phyloP scores from a whole-genome alignment of 2,329 filamentous ascomycete genomes.

The Curvularia hawaiiensis region DNA sequence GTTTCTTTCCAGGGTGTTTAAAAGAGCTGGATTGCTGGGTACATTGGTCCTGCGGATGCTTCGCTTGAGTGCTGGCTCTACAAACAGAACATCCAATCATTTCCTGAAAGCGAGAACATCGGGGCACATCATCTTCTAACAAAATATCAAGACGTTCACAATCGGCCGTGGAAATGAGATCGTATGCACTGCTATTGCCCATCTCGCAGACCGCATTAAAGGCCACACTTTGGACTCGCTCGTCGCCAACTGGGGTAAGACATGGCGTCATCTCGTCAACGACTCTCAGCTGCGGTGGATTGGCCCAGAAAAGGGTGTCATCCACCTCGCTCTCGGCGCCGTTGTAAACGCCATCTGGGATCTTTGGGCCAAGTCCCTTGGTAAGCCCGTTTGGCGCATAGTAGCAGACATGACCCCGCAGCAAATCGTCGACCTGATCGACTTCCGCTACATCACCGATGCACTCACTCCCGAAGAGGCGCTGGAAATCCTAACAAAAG shows the following conservation, averaged over 20 bases:
- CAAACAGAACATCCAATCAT: background rate
- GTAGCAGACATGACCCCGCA: constrained; percentile 89
- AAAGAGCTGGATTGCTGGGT: background rate
- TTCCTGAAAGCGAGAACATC: background rate
- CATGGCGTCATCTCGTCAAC: constrained; percentile 89
- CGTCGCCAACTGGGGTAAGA: constrained; percentile 81
- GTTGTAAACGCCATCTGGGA: constrained; percentile 94
- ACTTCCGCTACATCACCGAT: constrained; percentile 94
- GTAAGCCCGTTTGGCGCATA: constrained; percentile 89
- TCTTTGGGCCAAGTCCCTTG: constrained; percentile 86
- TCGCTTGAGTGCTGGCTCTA: background rate
- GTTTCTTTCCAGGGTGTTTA: background rate
- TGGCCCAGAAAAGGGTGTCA: constrained; percentile 91
- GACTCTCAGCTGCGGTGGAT: constrained; percentile 94
- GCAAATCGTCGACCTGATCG: constrained; percentile 85
- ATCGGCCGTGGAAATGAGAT: constrained; percentile 92
- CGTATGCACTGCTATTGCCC: constrained; percentile 81
- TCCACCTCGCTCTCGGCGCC: constrained; percentile 86
- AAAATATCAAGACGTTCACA: constrained; percentile 66
- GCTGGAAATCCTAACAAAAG: constrained; percentile 68
- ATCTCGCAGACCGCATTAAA: constrained; percentile 76
- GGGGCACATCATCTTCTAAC: background rate
- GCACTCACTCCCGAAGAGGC: constrained; percentile 89
- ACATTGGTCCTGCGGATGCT: background rate
- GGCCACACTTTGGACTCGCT: constrained; percentile 78